A percentile compares a stretch with the other conserved stretches of the same genome.
Evolutionary conservation across 495 filamentous ascomycete genomes (phyloP).

Genomic region (Monascus purpureus): DNA sequence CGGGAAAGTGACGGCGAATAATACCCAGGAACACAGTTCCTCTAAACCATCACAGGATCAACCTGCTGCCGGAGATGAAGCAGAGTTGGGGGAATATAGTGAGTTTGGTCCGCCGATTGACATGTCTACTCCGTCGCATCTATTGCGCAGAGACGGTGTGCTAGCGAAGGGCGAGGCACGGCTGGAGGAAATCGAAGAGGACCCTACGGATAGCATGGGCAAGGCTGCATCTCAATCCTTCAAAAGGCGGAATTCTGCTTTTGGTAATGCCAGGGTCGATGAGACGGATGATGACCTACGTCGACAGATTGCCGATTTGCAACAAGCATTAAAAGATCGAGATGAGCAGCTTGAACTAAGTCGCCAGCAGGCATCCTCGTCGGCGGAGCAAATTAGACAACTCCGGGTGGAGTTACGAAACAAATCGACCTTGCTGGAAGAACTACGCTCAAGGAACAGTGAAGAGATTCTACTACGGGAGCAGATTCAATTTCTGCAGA

Average conservation of each 20-base stretch:
- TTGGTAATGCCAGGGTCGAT: slow-evolving; percentile 5
- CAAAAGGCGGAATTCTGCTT: slow-evolving; percentile 11
- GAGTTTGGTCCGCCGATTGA: slow-evolving; percentile 33
- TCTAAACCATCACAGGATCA: slow-evolving; percentile 6
- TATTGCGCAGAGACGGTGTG: slow-evolving; percentile 18
- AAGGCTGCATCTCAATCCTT: slow-evolving; percentile 17
- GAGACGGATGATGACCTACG: slow-evolving; percentile 15
- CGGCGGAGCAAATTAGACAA: slow-evolving; percentile 25
- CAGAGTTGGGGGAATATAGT: slow-evolving; percentile 25
- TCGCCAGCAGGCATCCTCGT: slow-evolving; percentile 19
- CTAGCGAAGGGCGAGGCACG: slow-evolving; percentile 22
- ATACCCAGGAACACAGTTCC: slow-evolving; percentile 3
- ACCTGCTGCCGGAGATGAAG: slow-evolving; percentile 22
- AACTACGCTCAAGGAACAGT: slow-evolving; percentile 11
- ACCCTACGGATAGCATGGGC: slow-evolving; percentile 16
- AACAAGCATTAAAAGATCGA: slow-evolving; percentile 19
- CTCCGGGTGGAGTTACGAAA: slow-evolving; percentile 24
- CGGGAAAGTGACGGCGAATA: slow-evolving; percentile 5
- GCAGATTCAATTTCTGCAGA: slow-evolving; percentile 19
- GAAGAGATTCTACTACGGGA: slow-evolving; percentile 17
- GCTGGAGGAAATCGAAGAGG: slow-evolving; percentile 29
- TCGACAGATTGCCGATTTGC: slow-evolving; percentile 21
- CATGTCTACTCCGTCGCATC: slow-evolving; percentile 35
- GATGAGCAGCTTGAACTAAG: slow-evolving; percentile 27
- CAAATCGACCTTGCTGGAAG: slow-evolving; percentile 18